Evolutionary conservation across 2,329 filamentous ascomycete species (phyloP), one percentile per base, ranked within the genome.

Genomic region (Ascosphaera apis): DNA sequence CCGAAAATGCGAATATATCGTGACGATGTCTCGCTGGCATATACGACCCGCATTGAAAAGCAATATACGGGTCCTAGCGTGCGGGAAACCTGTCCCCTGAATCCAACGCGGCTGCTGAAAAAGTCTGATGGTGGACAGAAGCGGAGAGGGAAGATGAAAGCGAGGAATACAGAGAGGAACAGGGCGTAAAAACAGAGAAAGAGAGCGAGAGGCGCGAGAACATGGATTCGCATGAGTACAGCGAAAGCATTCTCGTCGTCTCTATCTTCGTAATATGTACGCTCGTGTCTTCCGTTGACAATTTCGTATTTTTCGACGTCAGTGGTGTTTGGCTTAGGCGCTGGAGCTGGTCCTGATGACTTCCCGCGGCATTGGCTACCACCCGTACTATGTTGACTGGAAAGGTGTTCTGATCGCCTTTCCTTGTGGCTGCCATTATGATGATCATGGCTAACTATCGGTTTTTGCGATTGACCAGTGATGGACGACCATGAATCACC

Each of bases 191-290:
- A 39, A 28, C 59, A 55, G 42, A 67, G 63, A 41, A 60, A 47
- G 21, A 67, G 45, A 36, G 67, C 69, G 44, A 72, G 58, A 4
- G 69, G 45, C 9, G 65, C 63, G 42, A 66, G 63, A 12, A 67
- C 9, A 21, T 61, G 16, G 56, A 50, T 15, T 65, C 19, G 19
- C 19, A 66, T 25, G 70, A 56, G 45, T 62, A 67, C 43, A 69
- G 56, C 64, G 65, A 38, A 19, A 19, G 30, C n/a, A 15, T 15
- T 16, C 36, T 13, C 18, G 17, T 34, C 34, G 15, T 13, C 16
- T 2, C n/a, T 16, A 13, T 9, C 28, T 23, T 32, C 34, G 4
- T 16, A 25, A 36, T 34, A 9, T 35, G 23, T 13, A 15, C n/a
- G 23, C 30, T 39, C 47, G 41, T 45, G 41, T 34, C 16, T 19